Base-by-base conservation (phyloP, 2,329 filamentous ascomycete genomes). In the Lizonia empirigonia region DNA sequence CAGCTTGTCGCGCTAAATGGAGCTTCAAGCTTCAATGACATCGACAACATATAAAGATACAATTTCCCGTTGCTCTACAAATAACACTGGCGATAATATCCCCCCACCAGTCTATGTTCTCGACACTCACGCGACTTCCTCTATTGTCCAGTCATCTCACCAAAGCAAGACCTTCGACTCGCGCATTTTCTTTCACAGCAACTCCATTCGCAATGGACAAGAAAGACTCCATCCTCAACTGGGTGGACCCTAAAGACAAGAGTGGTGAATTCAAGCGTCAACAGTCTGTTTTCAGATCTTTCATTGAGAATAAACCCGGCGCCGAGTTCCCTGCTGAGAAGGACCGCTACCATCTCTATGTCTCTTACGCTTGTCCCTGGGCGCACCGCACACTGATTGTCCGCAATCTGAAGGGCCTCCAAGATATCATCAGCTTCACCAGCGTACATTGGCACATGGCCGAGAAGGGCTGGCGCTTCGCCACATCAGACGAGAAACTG, bases 281-380 rank as follows among this genome's bases (percentile, higher is more conserved):
- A 72, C 81, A 82, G 56, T 94, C 90, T 54, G 82, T 85, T 47
- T 97, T 97, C 77, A 86, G 94, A 52, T 84, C 88, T 73, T 89
- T 79, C 74, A 89, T 96, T 73, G 90, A 88, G 24, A 83, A 81
- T 56, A 84, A 90, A 62, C 75, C 84, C 1, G 86, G 83, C 33
- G 87, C 90, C 5, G 77, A 86, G 72, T 97, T 91, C 63, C 89
- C 91, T 5, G 83, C 91, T 1, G 93, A 97, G 76, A 90, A 90
- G 76, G 90, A 83, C 44, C 83, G 94, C 48, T 99, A 99, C 73
- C 94, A 99, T 76, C 85, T 99, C 64, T 99, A 93, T 71, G 88
- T 96, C 61, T 93, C 88, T 66, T 96, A 96, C 75, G 92, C 92
- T 6, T 97, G 92, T 74, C 92, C 92, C 4, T 97, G 92, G 92